Evolutionary conservation across 2,329 filamentous ascomycete species (phyloP).

Genomic region (Epichloe sibirici): DNA sequence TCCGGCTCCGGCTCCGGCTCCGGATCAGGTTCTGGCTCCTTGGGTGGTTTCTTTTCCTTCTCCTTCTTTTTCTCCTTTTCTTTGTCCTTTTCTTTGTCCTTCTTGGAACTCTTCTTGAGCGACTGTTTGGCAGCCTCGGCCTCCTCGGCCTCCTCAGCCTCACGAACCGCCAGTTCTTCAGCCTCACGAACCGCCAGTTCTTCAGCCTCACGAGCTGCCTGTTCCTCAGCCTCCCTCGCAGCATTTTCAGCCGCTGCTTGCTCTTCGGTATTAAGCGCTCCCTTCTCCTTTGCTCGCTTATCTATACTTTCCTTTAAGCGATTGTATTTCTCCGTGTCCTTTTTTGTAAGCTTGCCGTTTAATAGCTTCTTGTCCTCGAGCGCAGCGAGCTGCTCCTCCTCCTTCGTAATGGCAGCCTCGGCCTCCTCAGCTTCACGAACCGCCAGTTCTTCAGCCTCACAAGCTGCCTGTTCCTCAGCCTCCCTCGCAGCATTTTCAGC

Average conservation of each 20-base stretch:
- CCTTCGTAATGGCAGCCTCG: conserved; percentile 6
- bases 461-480: conserved; percentile 17
- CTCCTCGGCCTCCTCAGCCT: conserved; percentile 27
- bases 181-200: conserved; percentile 15
- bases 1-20: conserved; percentile 14
- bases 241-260: conserved; percentile 24
- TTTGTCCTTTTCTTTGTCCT: conserved; percentile 13
- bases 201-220: conserved; percentile 8
- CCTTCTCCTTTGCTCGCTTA: conserved; percentile 21
- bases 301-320: conserved; percentile 22
- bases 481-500: conserved; percentile 27
- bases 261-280: conserved; percentile 17
- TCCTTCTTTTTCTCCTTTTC: conserved; percentile 15
- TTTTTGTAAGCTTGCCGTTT: conserved; percentile 33
- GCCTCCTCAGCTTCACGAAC: conserved; percentile 16
- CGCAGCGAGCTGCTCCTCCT: conserved; percentile 27
- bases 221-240: conserved; percentile 24
- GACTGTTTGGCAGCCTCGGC: conserved; percentile 21
- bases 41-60: conserved; percentile 10
- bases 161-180: conserved; percentile 20
- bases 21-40: conserved; percentile 3
- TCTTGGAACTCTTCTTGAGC: conserved; percentile 27
- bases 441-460: conserved; percentile 12
- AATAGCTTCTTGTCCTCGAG: conserved; percentile 37
- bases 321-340: conserved; percentile 32